Evolutionary conservation across 2,329 filamentous ascomycete genomes (phyloP), one percentile per base, ranked within the genome.

Genomic region (Geosmithia morbida): DNA sequence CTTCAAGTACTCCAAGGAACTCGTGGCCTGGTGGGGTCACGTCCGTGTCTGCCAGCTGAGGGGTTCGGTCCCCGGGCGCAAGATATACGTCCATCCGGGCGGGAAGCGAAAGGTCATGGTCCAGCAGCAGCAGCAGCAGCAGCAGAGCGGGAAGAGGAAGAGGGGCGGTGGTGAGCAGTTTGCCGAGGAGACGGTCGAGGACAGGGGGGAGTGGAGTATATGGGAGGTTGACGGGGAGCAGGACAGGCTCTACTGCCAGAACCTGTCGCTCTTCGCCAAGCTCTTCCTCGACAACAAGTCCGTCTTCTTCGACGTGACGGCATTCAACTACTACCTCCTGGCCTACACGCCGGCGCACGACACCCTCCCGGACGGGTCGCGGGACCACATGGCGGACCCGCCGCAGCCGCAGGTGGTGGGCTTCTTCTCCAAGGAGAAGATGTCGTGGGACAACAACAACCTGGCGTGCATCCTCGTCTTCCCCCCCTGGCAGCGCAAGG

Each of bases 391-490:
- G 45, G 20, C 47, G 26, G 33, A 45, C 11, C 33, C 46, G 44
- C 58, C 53, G 16, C 50, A 53, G 2, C 61, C 61, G 11, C 63
- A 64, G 47, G 81, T 96, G 29, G 78, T 90, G 1, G 92, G 92
- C n/a, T 97, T 97, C 73, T 98, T 97, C 69, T 94, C 86, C 52
- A 97, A 98, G 61, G 92, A 98, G 64, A 97, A 97, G 63, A 85
- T 96, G 72, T 95, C 87, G 3, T 98, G 92, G 90, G 92, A 98
- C 58, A 89, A 90, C 58, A 97, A 98, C 64, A 98, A 97, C 54
- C 74, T 98, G 5, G 92, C 92, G 1, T 98, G 92, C 61, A 98
- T 98, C 55, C 72, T 97, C 7, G 77, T 97, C 16, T 97, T 97
- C 58, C 92, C 92, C 1, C 92, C 92, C 0, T 97, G 90, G 80